These are phyloP conservation scores for Acanthamoeba castellanii DNA, from an alignment of 208 protist genomes.

Conservation along the genomic window DNA sequence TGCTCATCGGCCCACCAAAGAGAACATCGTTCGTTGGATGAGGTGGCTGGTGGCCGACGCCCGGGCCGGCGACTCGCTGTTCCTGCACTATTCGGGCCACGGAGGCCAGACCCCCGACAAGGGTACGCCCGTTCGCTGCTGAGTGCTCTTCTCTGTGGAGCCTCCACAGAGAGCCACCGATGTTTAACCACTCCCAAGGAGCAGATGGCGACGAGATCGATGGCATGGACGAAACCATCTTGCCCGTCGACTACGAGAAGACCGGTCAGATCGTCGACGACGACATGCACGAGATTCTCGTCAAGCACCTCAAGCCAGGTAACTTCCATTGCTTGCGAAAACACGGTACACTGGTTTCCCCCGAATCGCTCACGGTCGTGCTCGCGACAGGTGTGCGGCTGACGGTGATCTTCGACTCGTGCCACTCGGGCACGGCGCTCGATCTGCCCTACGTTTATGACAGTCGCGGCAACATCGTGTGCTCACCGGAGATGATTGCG, in stretches of 20 bases:
- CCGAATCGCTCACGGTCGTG: not conserved
- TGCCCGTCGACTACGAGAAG: constrained; percentile 56
- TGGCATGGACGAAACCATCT: constrained; percentile 73
- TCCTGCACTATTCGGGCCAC: constrained; percentile 75
- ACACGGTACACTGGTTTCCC: not conserved
- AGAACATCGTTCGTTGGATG: constrained; percentile 69
- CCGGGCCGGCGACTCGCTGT: constrained; percentile 49
- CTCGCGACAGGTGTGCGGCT: not conserved
- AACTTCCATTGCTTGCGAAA: too few relatives aligned
- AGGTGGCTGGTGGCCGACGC: constrained; percentile 65
- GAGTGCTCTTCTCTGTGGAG: not conserved
- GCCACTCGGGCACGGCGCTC: constrained; percentile 73
- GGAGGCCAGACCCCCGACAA: constrained; percentile 60
- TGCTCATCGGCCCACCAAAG: not conserved
- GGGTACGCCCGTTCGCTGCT: not conserved
- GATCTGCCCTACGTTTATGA: constrained; percentile 75
- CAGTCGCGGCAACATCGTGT: not conserved
- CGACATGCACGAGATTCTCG: constrained; percentile 71
- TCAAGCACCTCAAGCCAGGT: constrained; percentile 25
- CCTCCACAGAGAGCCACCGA: not conserved
- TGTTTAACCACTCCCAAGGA: not conserved
- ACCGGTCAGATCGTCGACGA: constrained; percentile 76
- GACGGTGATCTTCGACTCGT: constrained; percentile 74
- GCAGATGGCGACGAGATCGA: constrained; percentile 73
- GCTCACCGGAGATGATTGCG: not conserved